Evolutionary conservation across 257 asterid genomes (phyloP), one percentile per base, ranked within the genome.

Genomic region (Salvia splendens): DNA sequence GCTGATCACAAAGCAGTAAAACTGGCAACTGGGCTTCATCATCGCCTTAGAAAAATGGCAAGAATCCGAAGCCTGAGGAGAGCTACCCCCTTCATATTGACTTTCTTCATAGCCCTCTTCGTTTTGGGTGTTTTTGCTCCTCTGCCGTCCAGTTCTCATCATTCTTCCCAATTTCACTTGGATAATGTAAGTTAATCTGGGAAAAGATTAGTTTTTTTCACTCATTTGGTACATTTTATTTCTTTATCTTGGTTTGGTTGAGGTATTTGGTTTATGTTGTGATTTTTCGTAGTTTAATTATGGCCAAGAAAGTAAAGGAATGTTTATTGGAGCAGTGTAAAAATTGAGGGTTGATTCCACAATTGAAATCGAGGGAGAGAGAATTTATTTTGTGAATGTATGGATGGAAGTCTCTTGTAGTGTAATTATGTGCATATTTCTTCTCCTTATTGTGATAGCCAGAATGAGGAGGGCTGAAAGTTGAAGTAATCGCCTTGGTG

Each of bases 81-180:
- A 62, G 58, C 8, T 48, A 43, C 70, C 5, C 41, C 73, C 5
- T 56, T 72, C n/a, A 35, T 68, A 7, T 70, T 84, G 45, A 17
- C 81, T 0, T 65, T 82, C 72, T 73, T 82, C 46, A 55, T 85
- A 56, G 56, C 73, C 61, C 76, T 85, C 38, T 69, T 79, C 47
- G 75, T 77, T 8, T 75, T 89, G 73, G 87, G 71, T 58, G 77
- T 82, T 61, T 82, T 84, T 61, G 84, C 87, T 70, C 87, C 87
- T 5, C 83, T 85, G 71, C 92, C 90, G 33, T 77, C 92, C n/a
- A 66, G 71, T 67, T 72, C 86, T 38, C 69, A 65, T 59, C 67
- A 32, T 36, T 53, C 79, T 58, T 59, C 84, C 68, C 80, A 40
- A 46, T 68, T 76, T 54, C 72, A 71, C 56, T 65, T 68, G 30